Evolutionary conservation across 306 rosid species (phyloP), one percentile per base, ranked within the genome.

Genomic region (Quercus gilva): DNA sequence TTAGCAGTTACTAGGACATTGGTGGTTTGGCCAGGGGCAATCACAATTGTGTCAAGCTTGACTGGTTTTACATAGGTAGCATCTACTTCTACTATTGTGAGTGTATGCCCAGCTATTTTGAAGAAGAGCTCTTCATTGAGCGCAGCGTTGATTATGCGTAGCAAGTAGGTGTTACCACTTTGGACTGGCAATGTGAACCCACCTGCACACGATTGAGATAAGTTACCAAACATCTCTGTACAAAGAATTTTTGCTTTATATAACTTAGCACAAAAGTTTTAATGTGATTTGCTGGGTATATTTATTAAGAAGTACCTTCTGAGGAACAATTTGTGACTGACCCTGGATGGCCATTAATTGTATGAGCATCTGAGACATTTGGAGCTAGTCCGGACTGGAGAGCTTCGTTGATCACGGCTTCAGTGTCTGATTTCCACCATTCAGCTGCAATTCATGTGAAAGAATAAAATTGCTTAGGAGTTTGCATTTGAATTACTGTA

Each of bases 341-440:
- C 52, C 98, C 98, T 12, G 98, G 91, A 88, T 82, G 91, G 31
- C 98, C 98, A 74, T 94, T 94, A 15, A 94, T 94, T 3, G 91
- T 91, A 80, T 94, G 98, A 84, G 97, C 93, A 78, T 92, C 98
- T 2, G 98, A 94, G 3, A 94, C 97, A 74, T 89, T 92, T 26
- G 98, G 98, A 69, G 97, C 97, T 82, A 85, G 23, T 71, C 98
- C 98, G 31, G 97, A 86, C 23, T 85, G 79, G 0, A 91, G 76
- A 68, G 98, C 98, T 86, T 92, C 92, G 75, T 94, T 94, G 82
- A 94, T 88, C 37, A 94, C 80, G 6, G 89, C 86, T 80, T 94
- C 98, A 2, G 97, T 92, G 69, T 94, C 97, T 10, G 98, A 94
- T 79, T 94, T 94, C 98, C 98, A 94, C 98, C 98, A 94, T 77